Conservation (phyloP, 371 early-diverging fungal species). For the Syncephalastrum sp. region DNA sequence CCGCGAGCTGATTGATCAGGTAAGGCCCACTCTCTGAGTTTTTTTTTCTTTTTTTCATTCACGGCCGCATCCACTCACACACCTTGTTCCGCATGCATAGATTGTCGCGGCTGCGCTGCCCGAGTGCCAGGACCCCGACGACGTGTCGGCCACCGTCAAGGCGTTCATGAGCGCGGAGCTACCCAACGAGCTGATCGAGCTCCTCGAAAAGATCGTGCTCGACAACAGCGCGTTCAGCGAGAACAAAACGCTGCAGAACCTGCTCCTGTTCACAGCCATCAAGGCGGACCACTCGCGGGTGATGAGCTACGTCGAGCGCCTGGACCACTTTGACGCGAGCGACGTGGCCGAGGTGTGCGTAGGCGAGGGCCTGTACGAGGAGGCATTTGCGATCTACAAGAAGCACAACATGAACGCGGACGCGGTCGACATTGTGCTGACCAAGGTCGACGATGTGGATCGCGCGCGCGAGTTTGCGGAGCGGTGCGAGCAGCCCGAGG, state of each 20-base stretch:
- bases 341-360: slow-evolving; percentile 95
- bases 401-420: slow-evolving; percentile 87
- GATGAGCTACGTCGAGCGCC: slow-evolving; percentile 88
- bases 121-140: slow-evolving; percentile 94
- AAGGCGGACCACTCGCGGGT: slow-evolving; percentile 91
- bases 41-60: neutral
- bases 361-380: slow-evolving; percentile 85
- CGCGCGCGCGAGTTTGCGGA: slow-evolving; percentile 96
- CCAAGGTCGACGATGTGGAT: slow-evolving; percentile 88
- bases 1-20: slow-evolving; percentile 92
- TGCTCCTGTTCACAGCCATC: slow-evolving; percentile 95
- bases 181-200: slow-evolving; percentile 93
- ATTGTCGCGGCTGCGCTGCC: slow-evolving; percentile 85
- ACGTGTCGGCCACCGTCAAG: slow-evolving; percentile 95
- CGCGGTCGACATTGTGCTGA: slow-evolving; percentile 89
- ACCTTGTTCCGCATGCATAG: slow-evolving; percentile 2
- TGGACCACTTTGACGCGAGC: slow-evolving; percentile 93
- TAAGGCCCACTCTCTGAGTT: slow-evolving; percentile 23
- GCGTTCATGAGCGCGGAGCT: slow-evolving; percentile 97
- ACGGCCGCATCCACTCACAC: neutral
- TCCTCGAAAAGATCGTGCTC: slow-evolving; percentile 94
- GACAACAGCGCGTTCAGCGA: slow-evolving; percentile 91
- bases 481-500: slow-evolving; percentile 81
- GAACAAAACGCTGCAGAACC: slow-evolving; percentile 95
- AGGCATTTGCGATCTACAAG: slow-evolving; percentile 95